Evolutionary conservation across 139 green algal species (phyloP).

Genomic region (Chlamydomonas sphaeroides): DNA sequence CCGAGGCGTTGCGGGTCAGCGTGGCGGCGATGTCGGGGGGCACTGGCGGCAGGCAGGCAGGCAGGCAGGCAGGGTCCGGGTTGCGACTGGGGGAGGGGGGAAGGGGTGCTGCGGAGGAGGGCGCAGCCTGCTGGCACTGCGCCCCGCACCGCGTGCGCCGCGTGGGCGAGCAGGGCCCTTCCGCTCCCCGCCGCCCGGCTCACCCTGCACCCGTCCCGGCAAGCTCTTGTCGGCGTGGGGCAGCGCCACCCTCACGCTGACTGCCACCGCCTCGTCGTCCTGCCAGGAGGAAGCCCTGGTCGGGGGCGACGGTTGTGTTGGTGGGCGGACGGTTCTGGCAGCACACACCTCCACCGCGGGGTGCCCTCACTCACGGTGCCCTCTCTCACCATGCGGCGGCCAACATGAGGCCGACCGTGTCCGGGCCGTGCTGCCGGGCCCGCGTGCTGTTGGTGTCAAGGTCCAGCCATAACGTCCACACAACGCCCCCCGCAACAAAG

Average conservation of each 20-base stretch:
- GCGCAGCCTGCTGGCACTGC: too few relatives aligned
- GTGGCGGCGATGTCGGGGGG: constrained; percentile 3
- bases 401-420: constrained; percentile 23
- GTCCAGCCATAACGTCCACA: constrained; percentile 31
- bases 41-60: too few relatives aligned
- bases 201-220: background rate
- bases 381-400: constrained; percentile 6
- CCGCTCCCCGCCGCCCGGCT: background rate
- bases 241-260: constrained; percentile 28
- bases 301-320: too few relatives aligned
- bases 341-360: too few relatives aligned
- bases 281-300: too few relatives aligned
- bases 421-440: background rate
- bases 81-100: too few relatives aligned
- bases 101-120: too few relatives aligned
- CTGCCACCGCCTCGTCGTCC: constrained; percentile 1
- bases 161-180: too few relatives aligned
- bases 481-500: constrained; percentile 10
- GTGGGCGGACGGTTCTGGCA: too few relatives aligned
- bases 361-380: too few relatives aligned
- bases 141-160: too few relatives aligned
- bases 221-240: background rate
- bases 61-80: too few relatives aligned
- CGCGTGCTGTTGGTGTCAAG: background rate
- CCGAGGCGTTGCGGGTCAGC: background rate